Conservation (phyloP, 2,329 filamentous ascomycete genomes). For the Aschersonia sp. region DNA sequence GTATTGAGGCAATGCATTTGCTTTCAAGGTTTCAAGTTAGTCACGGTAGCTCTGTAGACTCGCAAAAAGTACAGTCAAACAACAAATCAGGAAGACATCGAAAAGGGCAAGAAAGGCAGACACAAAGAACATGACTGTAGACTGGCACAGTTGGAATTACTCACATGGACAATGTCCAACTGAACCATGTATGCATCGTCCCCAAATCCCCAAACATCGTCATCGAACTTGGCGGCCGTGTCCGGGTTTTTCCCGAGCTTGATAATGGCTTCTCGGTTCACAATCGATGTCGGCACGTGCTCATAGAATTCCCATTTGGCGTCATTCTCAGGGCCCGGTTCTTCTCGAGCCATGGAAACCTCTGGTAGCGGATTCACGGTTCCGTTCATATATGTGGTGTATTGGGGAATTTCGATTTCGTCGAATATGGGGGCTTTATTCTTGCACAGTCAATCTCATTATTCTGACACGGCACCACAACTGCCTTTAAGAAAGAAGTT, state of each 20-base stretch:
- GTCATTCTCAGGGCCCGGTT: neutral
- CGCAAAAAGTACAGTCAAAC: too few relatives aligned
- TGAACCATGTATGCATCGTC: conserved; percentile 1
- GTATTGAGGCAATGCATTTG: neutral
- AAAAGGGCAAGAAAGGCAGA: neutral
- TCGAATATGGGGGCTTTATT: neutral
- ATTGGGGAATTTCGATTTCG: neutral
- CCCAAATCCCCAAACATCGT: conserved; percentile 1
- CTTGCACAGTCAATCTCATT: neutral
- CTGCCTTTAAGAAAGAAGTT: too few relatives aligned
- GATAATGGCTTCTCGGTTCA: neutral
- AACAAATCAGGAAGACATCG: too few relatives aligned
- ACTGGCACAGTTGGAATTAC: neutral
- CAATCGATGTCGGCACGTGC: neutral
- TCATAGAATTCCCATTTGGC: neutral
- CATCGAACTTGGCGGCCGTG: conserved; percentile 1
- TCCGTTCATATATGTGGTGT: neutral
- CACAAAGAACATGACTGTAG: neutral
- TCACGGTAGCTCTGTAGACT: too few relatives aligned
- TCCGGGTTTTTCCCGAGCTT: conserved; percentile 1
- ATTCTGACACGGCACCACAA: neutral
- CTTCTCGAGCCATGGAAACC: neutral
- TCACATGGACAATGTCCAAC: neutral
- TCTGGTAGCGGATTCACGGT: neutral
- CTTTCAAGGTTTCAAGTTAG: neutral